Percentiles rank a stretch among this genome's conserved stretches.
These are phyloP conservation scores for Tuber borchii DNA, from an alignment of 495 filamentous ascomycete species.

Conservation along the genomic window DNA sequence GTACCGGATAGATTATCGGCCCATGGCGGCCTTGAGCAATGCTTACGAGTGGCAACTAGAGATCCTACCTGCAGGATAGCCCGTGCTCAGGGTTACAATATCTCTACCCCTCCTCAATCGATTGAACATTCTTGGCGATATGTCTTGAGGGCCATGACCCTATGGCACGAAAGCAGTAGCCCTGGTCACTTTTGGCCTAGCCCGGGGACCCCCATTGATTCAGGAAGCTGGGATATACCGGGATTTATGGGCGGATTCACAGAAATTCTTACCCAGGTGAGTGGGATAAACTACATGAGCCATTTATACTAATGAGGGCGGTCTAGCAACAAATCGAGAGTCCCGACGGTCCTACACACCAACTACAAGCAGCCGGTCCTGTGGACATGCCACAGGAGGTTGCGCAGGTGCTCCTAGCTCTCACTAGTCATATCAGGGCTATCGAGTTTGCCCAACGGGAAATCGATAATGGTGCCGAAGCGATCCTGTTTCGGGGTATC, in stretches of 20 bases:
- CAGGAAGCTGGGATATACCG: not conserved
- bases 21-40: not conserved
- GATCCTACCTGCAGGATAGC: not conserved
- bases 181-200: not conserved
- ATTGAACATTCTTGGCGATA: not conserved
- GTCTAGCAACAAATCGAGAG: not conserved
- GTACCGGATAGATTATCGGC: not conserved
- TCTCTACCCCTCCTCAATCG: not conserved
- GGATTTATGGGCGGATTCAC: not conserved
- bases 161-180: not conserved
- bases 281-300: not conserved
- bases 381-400: not conserved
- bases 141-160: not conserved
- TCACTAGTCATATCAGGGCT: not conserved
- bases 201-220: not conserved
- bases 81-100: not conserved
- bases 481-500: not conserved
- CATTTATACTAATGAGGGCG: not conserved
- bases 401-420: not conserved
- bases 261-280: not conserved
- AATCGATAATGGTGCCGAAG: not conserved
- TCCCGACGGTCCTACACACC: not conserved
- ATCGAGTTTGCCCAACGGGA: not conserved
- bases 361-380: not conserved
- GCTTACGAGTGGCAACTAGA: not conserved